Evolutionary conservation across 2,329 filamentous ascomycete genomes (phyloP).

Genomic region (Pestalotiopsis sp.): DNA sequence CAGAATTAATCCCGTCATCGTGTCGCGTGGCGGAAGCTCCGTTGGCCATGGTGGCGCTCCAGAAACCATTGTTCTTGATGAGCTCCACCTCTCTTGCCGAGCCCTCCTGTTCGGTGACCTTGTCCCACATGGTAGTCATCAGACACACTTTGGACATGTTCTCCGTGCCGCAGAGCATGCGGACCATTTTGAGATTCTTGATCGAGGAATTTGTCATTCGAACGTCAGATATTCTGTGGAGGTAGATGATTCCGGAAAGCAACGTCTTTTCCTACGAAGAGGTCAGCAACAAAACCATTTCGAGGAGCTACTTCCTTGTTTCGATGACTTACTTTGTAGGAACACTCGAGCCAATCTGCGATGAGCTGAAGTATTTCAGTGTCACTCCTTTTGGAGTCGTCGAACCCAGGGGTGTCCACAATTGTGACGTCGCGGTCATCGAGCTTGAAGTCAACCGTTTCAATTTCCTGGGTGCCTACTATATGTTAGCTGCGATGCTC

Average conservation of each 20-base stretch:
- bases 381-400: background rate
- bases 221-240: background rate
- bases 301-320: background rate
- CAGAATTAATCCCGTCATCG: background rate
- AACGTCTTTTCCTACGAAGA: background rate
- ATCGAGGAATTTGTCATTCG: background rate
- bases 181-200: background rate
- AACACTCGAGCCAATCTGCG: background rate
- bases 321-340: background rate
- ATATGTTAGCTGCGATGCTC: background rate
- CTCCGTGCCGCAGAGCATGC: background rate
- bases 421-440: background rate
- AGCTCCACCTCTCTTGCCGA: background rate
- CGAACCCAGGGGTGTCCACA: background rate
- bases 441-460: background rate
- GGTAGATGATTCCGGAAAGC: background rate
- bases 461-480: background rate
- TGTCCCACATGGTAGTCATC: background rate
- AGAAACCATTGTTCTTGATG: background rate
- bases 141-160: background rate
- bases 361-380: background rate
- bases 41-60: background rate
- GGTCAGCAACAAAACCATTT: background rate
- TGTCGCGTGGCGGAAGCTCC: background rate
- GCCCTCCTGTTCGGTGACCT: background rate